These are phyloP conservation scores for Vitis riparia DNA, from an alignment of 164 flowering plant species.

Conservation along the genomic window DNA sequence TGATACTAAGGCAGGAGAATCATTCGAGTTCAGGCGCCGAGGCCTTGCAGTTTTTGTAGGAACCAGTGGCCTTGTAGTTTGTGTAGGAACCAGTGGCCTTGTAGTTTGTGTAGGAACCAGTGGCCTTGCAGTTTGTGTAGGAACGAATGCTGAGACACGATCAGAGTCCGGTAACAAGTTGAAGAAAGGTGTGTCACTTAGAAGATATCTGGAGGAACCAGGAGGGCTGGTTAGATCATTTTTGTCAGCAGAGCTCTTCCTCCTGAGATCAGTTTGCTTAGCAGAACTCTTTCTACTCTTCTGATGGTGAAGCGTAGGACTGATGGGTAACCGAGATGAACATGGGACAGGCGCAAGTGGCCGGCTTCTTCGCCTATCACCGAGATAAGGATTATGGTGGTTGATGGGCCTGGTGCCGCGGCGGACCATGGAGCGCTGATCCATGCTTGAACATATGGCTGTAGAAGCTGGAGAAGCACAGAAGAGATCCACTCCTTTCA, in stretches of 20 bases:
- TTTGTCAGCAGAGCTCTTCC: constrained; percentile 49
- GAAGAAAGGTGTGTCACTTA: constrained; percentile 38
- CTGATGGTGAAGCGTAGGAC: constrained; percentile 35
- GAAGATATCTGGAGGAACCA: constrained; percentile 56
- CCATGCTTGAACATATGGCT: constrained; percentile 67
- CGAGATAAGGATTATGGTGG: constrained; percentile 26
- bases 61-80: neutral
- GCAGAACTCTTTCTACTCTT: constrained; percentile 32
- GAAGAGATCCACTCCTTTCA: constrained; percentile 71
- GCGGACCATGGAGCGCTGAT: constrained; percentile 49
- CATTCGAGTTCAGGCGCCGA: constrained; percentile 6
- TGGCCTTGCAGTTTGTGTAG: neutral
- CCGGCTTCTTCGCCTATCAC: constrained; percentile 11
- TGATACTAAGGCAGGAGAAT: constrained; percentile 32
- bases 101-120: constrained; percentile 1
- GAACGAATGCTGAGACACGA: neutral
- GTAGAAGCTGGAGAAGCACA: constrained; percentile 84
- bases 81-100: neutral
- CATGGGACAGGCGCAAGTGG: constrained; percentile 19
- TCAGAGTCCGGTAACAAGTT: constrained; percentile 39
- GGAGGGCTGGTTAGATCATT: constrained; percentile 32
- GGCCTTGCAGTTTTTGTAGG: constrained; percentile 11
- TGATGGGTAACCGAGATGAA: constrained; percentile 43
- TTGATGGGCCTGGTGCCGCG: constrained; percentile 30
- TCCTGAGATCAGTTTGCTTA: constrained; percentile 15